A percentile compares a stretch with the other conserved stretches of the same genome.
phyloP scores from a whole-genome alignment of 1,284 basidiomycete genomes.

The Coniophora puteana region DNA sequence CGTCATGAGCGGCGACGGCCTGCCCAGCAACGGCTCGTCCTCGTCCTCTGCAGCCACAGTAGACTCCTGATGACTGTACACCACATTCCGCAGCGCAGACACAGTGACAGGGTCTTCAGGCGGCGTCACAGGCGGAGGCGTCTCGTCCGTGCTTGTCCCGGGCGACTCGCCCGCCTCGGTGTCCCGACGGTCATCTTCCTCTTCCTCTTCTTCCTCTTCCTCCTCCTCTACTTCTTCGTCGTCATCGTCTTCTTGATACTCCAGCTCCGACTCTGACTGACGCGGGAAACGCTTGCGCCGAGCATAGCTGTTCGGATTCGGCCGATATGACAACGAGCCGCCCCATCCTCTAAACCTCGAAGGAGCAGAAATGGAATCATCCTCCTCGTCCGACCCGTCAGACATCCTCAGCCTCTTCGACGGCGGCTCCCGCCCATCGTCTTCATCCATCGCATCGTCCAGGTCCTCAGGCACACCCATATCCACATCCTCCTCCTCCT shows the following conservation, averaged over 20 bases:
- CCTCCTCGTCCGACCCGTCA: conserved; percentile 17
- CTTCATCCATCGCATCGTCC: conserved; percentile 16
- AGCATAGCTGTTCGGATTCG: conserved; percentile 29
- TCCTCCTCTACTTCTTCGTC: conserved; percentile 28
- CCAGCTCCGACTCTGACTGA: too few relatives aligned
- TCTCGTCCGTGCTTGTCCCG: conserved; percentile 18
- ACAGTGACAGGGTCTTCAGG: conserved; percentile 18
- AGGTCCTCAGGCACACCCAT: conserved; percentile 18
- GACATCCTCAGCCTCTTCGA: conserved; percentile 23
- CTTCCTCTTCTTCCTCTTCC: conserved; percentile 35
- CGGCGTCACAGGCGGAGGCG: conserved; percentile 16
- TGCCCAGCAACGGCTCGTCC: conserved; percentile 1
- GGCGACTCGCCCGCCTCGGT: conserved; percentile 43
- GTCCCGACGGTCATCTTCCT: conserved; percentile 42
- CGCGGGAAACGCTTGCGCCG: conserved; percentile 34
- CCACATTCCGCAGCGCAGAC: too few relatives aligned
- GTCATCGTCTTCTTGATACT: too few relatives aligned
- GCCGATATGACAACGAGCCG: conserved; percentile 28
- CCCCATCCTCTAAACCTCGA: conserved; percentile 30
- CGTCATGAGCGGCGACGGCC: conserved; percentile 14
- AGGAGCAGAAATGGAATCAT: conserved; percentile 22
- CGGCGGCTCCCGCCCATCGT: conserved; percentile 22
- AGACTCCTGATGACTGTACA: conserved; percentile 14
- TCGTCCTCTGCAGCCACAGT: conserved; percentile 2
- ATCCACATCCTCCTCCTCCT: conserved; percentile 19